Base-by-base conservation (phyloP, 192 early-diverging fungal genomes). In the Entomortierella beljakovae region DNA sequence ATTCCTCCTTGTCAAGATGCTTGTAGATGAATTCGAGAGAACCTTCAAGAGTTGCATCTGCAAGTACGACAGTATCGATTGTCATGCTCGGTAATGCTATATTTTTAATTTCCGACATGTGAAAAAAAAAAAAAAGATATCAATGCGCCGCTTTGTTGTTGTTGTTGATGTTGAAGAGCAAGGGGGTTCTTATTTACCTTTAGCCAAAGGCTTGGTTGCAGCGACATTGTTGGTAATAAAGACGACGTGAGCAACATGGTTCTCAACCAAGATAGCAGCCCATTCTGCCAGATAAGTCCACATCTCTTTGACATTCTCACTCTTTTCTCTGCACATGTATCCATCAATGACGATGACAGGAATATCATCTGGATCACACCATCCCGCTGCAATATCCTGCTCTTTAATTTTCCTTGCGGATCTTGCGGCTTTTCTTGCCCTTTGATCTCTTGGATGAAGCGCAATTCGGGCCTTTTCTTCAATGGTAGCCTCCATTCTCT, bases 311-410 rank as follows among this genome's bases (percentile, higher is more conserved):
- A 68, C 72, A 63, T 88, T 80, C 52, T 88, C 84, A 33, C 83
- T 80, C 33, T 88, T 87, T 53, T 94, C 91, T 66, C 90, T 91
- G 53, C 85, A 83, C 87, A 98, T 85, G 75, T 91, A 96, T n/a
- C 91, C 92, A 49, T 95, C 93, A 81, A 99, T 93, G 5, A 99
- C 85, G 52, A 99, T 86, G 40, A 99, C 90, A 16, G 98, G 98
- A 43, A 95, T 87, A 23, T 88, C 86, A 16, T 75, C 82, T 0
- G 90, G 84, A n/a, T 83, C 75, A 25, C 59, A 66, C 71, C 71
- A 74, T 34, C 25, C 31, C 15, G 56, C 46, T 6, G 58, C 71
- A 32, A 70, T 68, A 8, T 40, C 38, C 3, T 70, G 34, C 18
- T 54, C 35, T 25, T 31, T 58, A n/a, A 59, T 70, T 37, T 62